These are phyloP conservation scores for Globisporangium rhizosaccharum DNA, from an alignment of 352 stramenopile genomes.

Conservation along the genomic window DNA sequence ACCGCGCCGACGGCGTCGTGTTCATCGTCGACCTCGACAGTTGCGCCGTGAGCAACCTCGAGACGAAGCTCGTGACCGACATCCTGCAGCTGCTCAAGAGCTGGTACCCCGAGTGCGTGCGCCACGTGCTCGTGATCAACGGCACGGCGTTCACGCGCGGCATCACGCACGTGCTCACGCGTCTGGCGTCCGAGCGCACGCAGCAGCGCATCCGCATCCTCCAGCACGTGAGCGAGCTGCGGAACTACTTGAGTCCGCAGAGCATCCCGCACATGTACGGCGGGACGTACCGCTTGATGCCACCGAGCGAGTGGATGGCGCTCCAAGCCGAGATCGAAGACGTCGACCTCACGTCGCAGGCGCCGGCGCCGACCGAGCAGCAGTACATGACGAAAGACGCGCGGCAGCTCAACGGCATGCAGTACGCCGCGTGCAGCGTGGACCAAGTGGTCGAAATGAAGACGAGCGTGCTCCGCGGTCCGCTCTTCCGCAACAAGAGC, in stretches of 20 bases:
- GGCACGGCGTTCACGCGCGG: conserved; percentile 45
- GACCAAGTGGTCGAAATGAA: conserved; percentile 63
- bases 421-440: conserved; percentile 70
- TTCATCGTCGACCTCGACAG: conserved; percentile 65
- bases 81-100: conserved; percentile 52
- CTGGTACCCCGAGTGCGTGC: conserved; percentile 62
- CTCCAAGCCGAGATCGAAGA: conserved; percentile 69
- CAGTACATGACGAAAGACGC: conserved; percentile 53
- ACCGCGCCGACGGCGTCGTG: conserved; percentile 49
- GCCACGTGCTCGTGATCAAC: conserved; percentile 58
- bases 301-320: conserved; percentile 50
- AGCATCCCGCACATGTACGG: conserved; percentile 62
- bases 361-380: conserved; percentile 28
- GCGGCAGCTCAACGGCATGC: conserved; percentile 68
- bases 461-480: conserved; percentile 57
- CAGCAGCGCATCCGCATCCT: conserved; percentile 51
- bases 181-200: conserved; percentile 38
- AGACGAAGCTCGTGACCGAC: conserved; percentile 63
- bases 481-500: conserved; percentile 66
- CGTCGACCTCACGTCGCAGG: conserved; percentile 44
- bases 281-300: conserved; percentile 46
- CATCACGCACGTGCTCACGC: conserved; percentile 48
- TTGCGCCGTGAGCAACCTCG: conserved; percentile 39
- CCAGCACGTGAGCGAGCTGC: conserved; percentile 34
- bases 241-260: conserved; percentile 32